Evolutionary conservation across 2,329 filamentous ascomycete genomes (phyloP).

Genomic region (Cordyceps farinosa): DNA sequence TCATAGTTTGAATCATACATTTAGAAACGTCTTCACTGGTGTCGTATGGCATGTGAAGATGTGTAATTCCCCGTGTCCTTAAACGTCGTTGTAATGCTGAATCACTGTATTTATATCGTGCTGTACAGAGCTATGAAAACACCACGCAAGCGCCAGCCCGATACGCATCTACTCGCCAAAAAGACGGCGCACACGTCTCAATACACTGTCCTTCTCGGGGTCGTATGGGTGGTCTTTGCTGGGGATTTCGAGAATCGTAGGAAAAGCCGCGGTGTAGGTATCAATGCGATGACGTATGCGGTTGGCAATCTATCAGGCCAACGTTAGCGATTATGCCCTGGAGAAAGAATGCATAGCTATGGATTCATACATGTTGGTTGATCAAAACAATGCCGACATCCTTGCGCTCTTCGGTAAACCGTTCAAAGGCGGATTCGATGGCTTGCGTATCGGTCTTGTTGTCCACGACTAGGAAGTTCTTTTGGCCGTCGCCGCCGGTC

Average conservation of each 20-base stretch:
- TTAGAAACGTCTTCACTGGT: not conserved
- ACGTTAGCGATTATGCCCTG: not conserved
- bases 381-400: conserved; percentile 96
- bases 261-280: conserved; percentile 89
- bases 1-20: not conserved
- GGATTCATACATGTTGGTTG: conserved; percentile 79
- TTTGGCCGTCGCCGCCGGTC: conserved; percentile 79
- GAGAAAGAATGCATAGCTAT: no score
- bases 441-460: conserved; percentile 82
- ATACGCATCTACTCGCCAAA: conserved; percentile 61
- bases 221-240: conserved; percentile 99
- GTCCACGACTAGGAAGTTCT: conserved; percentile 98
- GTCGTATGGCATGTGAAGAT: not conserved
- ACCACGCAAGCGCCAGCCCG: not conserved
- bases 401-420: conserved; percentile 84
- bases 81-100: not conserved
- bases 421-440: conserved; percentile 87
- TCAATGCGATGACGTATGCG: conserved; percentile 89
- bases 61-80: not conserved
- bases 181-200: conserved; percentile 72
- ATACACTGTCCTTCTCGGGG: conserved; percentile 95
- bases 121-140: not conserved
- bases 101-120: conserved; percentile 2
- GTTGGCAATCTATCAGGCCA: conserved; percentile 70
- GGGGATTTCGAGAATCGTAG: conserved; percentile 92